Evolutionary conservation across 1,284 basidiomycete species (phyloP), one percentile per base, ranked within the genome.

Genomic region (Neonothopanus nambi): DNA sequence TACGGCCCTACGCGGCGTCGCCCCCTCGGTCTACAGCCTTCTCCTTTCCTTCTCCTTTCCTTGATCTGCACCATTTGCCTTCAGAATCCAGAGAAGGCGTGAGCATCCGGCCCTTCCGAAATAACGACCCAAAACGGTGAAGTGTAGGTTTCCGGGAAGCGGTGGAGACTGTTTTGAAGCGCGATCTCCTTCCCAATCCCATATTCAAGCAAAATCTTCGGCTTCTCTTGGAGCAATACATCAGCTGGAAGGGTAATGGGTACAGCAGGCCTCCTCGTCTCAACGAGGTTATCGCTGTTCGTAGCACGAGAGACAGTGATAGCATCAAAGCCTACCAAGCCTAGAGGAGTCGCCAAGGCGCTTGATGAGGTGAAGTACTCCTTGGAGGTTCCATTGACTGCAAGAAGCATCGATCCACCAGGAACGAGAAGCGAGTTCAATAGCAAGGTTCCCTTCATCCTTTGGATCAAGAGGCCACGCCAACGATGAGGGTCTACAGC

Each of bases 1-100:
- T n/a, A n/a, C n/a, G 90, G 51, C 88, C 87, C n/a, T n/a, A n/a
- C n/a, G n/a, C n/a, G 4, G 77, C 84, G 21, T 87, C 91, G 33
- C 88, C 79, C 59, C 93, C 90, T 3, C 85, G 89, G 51, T 94
- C 93, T 61, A 94, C 91, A 47, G 98, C 72, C 65, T 98, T 65
- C 70, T 98, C 95, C 63, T 98, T 94, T 58, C 98, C 96, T 68
- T 98, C 96, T 67, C 98, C 96, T 72, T 98, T 98, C 70, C 98
- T 96, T 0, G 93, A 95, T 72, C 95, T 98, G 52, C 96, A 40
- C 39, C 15, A 40, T 13, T 20, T 13, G 15, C 7, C 39, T 13
- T 17, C 18, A 43, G n/a, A 21, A 15, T 6, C 41, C 41, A 18
- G 17, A 24, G 17, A 21, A 24, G 18, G 39, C 39, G 20, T 40